Base-by-base conservation (phyloP, 1,284 basidiomycete genomes). In the Crepidotus sp. region DNA sequence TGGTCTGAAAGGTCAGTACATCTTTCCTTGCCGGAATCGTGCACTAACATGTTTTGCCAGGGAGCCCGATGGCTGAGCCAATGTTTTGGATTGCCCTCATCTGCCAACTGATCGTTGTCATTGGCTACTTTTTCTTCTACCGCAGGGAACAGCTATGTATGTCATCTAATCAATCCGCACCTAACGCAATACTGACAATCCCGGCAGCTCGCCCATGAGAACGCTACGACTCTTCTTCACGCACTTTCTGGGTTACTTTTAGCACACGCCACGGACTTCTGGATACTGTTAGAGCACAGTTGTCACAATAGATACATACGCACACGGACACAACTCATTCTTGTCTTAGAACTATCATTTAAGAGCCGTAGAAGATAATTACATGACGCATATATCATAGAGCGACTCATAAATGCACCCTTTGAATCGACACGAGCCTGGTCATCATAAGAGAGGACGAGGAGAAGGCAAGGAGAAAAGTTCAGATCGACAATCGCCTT, bases 121-220 rank as follows among this genome's bases (percentile, higher is more conserved):
- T 83, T 49, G 91, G 91, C 17, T 95, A 94, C 69, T 91, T 93
- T 70, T 86, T 86, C 84, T 92, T 94, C 77, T 95, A 89, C 63
- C 80, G 86, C 59, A 87, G 87, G 66, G 86, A 89, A 62, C 86
- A 89, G 60, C 74, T 89, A 27, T 33, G 49, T 50, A 40, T 14
- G 49, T 46, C n/a, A 4, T 32, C 3, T 25, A 21, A 38, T 17
- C 11, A 17, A 21, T 29, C 24, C 4, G 31, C 24, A 10, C 25
- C 10, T n/a, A 3, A 2, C 13, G 2, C 11, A n/a, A 15, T 30
- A 11, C 42, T 50, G 32, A 46, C 29, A 11, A 25, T 15, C 5
- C n/a, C 13, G 39, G 21, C 38, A 63, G 63, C 62, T 44, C 61
- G 63, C 46, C 63, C 63, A 54, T 65, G 52, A 62, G 21, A 3